Base-by-base conservation (phyloP, 805 yeast genomes). In the Yamadazyma laniorum region DNA sequence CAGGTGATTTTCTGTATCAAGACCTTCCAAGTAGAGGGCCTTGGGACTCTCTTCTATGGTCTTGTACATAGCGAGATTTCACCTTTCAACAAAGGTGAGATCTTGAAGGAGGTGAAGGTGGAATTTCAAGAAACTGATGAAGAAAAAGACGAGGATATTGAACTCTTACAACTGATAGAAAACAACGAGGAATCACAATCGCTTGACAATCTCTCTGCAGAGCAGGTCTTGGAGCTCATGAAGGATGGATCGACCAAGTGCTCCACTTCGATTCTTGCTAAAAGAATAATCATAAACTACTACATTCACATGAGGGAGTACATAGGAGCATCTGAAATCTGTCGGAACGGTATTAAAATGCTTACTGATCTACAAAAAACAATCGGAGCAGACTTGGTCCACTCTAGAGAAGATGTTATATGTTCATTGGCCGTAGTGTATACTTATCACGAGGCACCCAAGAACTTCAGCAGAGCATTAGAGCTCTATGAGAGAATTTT, bases 401-500 rank as follows among this genome's bases (percentile, higher is more conserved):
- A 78, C 44, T 70, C 89, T 1, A 77, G 71, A 47, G 71, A 70
- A 35, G 84, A 80, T 35, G 61, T 86, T 16, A 67, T 83, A 6
- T 72, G 88, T 25, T 69, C 77, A 17, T 67, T 86, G 38, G 98
- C 93, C 0, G 75, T 80, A 0, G 73, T 84, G 1, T 86, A 89
- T 53, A 85, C 95, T 0, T 83, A 86, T 53, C 75, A 81, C 52
- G 96, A 91, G 56, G 85, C 97, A 0, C 99, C 98, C 8, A 88
- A 88, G 58, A 85, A 91, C 59, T 87, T 78, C 52, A 69, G 76
- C 2, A 70, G 81, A 18, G 98, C 99, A 0, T 54, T 83, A 19
- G 77, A 77, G 34, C 58, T 89, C 12, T 93, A 83, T 58, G 83
- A 84, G 25, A 63, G 68, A 17, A 77, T 89, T 3, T 65, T 87